Base-by-base conservation (phyloP, 352 stramenopile genomes). In the Globisporangium spiculum region DNA sequence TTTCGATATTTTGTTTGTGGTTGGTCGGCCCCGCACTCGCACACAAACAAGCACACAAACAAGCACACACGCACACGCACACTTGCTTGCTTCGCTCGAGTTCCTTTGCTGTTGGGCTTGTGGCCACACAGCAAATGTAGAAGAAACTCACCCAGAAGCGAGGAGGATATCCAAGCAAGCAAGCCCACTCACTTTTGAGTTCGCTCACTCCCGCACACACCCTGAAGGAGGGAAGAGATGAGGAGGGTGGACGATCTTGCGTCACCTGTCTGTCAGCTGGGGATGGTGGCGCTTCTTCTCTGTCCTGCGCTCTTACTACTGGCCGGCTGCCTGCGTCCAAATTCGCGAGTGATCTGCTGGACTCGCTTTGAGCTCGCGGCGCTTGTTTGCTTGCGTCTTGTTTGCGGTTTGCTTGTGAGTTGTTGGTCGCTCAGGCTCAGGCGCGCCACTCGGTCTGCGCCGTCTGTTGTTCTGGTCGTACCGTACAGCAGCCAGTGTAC, bases 1-100 rank as follows among this genome's bases (percentile, higher is more conserved):
- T 61, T 61, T 61, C 56, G 56, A 61, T 61, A 48, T 61, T 60
- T 61, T 34, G 2, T 27, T 41, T 61, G 56, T 48, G 56, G 2
- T 61, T 41, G 32, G 18, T 60, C 16, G 30, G 24, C 3, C 26
- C 54, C 20, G 34, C 54, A 58, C 30, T n/a, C 5, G 4, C n/a
- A 55, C 9, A 55, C 48, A 55, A 8, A 27, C n/a, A 27, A 27
- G 14, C 53, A n/a, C 36, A n/a, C 53, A 32, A 59, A 18, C 52
- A 58, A 26, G 27, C 27, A 30, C 22, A 24, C 22, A 24, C 22
- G 22, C 22, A 24, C 27, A 58, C 53, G 26, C 14, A 18, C 53
- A 38, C 18, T 60, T 60, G 27, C 6, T 32, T 27, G 50, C 4
- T 54, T 5, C 44, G 48, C 48, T 58, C 1, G 20, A 30, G 27